phyloP scores from a whole-genome alignment of 495 filamentous ascomycete species.

The Monascus purpureus region DNA sequence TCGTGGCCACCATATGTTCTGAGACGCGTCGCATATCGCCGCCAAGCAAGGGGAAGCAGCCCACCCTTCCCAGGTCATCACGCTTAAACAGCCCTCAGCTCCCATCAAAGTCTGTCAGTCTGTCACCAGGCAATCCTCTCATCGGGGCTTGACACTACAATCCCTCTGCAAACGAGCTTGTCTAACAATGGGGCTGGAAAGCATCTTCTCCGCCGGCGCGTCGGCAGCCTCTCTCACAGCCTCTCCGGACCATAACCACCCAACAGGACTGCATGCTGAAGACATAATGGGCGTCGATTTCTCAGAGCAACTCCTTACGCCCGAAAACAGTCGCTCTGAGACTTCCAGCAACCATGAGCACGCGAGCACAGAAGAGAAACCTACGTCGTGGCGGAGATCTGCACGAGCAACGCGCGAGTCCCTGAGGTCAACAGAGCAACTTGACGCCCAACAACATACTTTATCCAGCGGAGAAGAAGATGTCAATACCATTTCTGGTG shows the following conservation, averaged over 20 bases:
- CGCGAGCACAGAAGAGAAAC: constrained; percentile 28
- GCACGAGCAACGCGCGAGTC: constrained; percentile 32
- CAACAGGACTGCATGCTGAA: constrained; percentile 16
- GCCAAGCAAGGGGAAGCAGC: no score
- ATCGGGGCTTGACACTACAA: no score
- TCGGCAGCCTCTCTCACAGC: constrained; percentile 20
- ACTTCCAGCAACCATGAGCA: constrained; percentile 36
- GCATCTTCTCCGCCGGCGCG: no score
- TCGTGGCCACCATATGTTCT: no score
- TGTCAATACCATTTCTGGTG: constrained; percentile 17
- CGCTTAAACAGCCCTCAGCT: no score
- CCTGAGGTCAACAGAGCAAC: constrained; percentile 16
- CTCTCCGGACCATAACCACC: constrained; percentile 17
- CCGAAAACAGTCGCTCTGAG: constrained; percentile 35
- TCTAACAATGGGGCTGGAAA: no score
- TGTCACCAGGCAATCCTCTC: no score
- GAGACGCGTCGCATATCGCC: no score
- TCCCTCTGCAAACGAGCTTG: no score
- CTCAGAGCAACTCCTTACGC: constrained; percentile 31
- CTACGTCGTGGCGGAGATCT: constrained; percentile 22
- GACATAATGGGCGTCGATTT: constrained; percentile 28
- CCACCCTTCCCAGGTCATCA: no score
- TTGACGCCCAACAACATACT: constrained; percentile 7
- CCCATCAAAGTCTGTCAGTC: no score
- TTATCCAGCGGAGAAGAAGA: no score